phyloP scores from a whole-genome alignment of 768 basidiomycete species.

The Boletus vermiculosoides region DNA sequence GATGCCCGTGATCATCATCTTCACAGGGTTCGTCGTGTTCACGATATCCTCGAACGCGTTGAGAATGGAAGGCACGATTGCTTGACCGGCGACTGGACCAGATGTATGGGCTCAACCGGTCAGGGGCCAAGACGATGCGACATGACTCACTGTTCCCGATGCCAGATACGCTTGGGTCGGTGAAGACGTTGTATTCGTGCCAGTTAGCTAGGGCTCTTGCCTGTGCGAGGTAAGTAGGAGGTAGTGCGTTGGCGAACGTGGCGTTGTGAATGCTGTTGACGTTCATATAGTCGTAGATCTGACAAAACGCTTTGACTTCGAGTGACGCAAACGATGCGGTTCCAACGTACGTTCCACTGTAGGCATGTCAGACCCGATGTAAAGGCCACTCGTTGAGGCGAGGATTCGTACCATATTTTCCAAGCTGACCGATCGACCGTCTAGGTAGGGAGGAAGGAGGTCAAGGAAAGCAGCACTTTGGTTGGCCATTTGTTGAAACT shows the following conservation, averaged over 20 bases:
- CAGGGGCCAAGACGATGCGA: background rate
- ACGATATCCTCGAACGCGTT: slow-evolving; percentile 51
- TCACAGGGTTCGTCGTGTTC: slow-evolving; percentile 49
- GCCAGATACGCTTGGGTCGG: slow-evolving; percentile 46
- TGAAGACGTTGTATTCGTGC: slow-evolving; percentile 73
- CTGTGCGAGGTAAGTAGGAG: slow-evolving; percentile 49
- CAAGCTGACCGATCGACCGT: slow-evolving; percentile 50
- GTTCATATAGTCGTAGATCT: slow-evolving; percentile 76
- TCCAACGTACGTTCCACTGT: slow-evolving; percentile 46
- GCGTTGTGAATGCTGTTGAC: slow-evolving; percentile 67
- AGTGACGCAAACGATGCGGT: background rate
- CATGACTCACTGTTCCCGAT: slow-evolving; percentile 59
- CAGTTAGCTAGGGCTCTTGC: slow-evolving; percentile 65
- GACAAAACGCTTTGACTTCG: background rate
- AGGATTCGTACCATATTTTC: slow-evolving; percentile 52
- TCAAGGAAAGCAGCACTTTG: slow-evolving; percentile 49
- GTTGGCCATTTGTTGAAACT: slow-evolving; percentile 45
- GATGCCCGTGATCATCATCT: slow-evolving; percentile 57
- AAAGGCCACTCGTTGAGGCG: background rate
- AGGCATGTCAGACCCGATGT: slow-evolving; percentile 5
- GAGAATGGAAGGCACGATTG: slow-evolving; percentile 62
- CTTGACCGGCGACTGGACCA: slow-evolving; percentile 58
- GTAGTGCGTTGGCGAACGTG: slow-evolving; percentile 47
- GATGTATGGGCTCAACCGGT: background rate
- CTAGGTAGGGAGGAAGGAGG: slow-evolving; percentile 49